phyloP scores from a whole-genome alignment of 2,329 filamentous ascomycete species.

The Fusarium sororula region DNA sequence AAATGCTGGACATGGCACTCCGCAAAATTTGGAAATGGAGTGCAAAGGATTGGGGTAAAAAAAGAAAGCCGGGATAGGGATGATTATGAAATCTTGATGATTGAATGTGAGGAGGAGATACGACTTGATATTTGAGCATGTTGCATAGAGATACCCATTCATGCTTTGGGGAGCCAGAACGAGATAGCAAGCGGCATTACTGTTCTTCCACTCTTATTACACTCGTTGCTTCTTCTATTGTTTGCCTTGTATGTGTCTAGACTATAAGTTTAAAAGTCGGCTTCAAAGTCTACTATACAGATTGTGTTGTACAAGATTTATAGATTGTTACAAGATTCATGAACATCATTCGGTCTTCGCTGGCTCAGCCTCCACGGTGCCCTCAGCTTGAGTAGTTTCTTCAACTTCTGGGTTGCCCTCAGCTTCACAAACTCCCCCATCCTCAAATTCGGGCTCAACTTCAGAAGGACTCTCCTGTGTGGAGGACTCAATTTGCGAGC shows the following conservation, averaged over 20 bases:
- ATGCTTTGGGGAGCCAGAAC: slow-evolving; percentile 41
- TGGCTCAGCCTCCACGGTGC: neutral
- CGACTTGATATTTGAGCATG: slow-evolving; percentile 40
- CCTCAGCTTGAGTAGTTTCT: neutral
- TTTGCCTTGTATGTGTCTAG: neutral
- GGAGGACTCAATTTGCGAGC: slow-evolving; percentile 1
- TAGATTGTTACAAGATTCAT: neutral
- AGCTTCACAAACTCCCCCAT: neutral
- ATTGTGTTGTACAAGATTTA: neutral
- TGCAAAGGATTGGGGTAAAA: slow-evolving; percentile 18
- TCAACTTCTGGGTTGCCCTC: neutral
- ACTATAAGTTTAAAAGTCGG: neutral
- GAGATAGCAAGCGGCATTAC: slow-evolving; percentile 45
- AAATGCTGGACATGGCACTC: slow-evolving; percentile 43
- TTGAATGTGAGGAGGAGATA: slow-evolving; percentile 35
- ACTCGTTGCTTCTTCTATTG: neutral
- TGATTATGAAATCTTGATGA: slow-evolving; percentile 41
- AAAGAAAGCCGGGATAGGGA: slow-evolving; percentile 2
- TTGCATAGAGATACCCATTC: slow-evolving; percentile 48
- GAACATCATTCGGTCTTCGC: neutral
- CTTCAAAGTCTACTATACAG: slow-evolving; percentile 1
- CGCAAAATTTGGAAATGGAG: slow-evolving; percentile 17
- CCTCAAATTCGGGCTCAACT: neutral
- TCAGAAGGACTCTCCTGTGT: slow-evolving; percentile 12
- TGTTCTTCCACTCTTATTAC: slow-evolving; percentile 25